phyloP scores from a whole-genome alignment of 768 basidiomycete species.

The Russula earlei region DNA sequence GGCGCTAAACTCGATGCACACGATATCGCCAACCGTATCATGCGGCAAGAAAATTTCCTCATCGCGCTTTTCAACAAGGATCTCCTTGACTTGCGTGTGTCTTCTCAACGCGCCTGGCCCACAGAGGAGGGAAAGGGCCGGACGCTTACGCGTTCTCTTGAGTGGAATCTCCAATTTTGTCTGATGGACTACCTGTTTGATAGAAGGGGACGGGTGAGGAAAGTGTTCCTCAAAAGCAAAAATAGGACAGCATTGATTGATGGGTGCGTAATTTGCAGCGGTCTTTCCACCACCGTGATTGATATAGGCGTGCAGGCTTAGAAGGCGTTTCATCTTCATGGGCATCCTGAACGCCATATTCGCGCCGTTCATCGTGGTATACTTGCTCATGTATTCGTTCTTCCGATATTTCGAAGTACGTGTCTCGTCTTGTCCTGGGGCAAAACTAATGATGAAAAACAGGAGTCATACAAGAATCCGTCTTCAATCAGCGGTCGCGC shows the following conservation, averaged over 20 bases:
- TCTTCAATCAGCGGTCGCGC: constrained; percentile 87
- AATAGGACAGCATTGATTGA: constrained; percentile 71
- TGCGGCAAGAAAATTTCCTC: constrained; percentile 97
- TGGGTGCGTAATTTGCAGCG: constrained; percentile 40
- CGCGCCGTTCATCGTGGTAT: constrained; percentile 93
- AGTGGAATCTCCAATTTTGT: constrained; percentile 97
- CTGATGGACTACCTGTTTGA: constrained; percentile 95
- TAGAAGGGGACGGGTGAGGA: constrained; percentile 77
- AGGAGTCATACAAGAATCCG: constrained; percentile 99
- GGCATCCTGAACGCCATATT: constrained; percentile 92
- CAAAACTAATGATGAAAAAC: neutral
- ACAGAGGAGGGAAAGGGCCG: constrained; percentile 58
- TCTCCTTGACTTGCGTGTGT: constrained; percentile 77
- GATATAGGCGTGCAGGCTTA: constrained; percentile 41
- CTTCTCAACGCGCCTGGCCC: constrained; percentile 55
- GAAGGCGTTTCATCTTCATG: constrained; percentile 90
- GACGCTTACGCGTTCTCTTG: constrained; percentile 79
- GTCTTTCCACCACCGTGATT: neutral
- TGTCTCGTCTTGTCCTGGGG: neutral
- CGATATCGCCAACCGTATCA: constrained; percentile 94
- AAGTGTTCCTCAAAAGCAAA: constrained; percentile 82
- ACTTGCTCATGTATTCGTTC: constrained; percentile 96
- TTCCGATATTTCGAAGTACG: constrained; percentile 97
- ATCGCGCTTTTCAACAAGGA: constrained; percentile 98
- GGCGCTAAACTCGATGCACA: constrained; percentile 93